Evolutionary conservation across 345 rosid species (phyloP).

Genomic region (Raphanus raphanistrum): DNA sequence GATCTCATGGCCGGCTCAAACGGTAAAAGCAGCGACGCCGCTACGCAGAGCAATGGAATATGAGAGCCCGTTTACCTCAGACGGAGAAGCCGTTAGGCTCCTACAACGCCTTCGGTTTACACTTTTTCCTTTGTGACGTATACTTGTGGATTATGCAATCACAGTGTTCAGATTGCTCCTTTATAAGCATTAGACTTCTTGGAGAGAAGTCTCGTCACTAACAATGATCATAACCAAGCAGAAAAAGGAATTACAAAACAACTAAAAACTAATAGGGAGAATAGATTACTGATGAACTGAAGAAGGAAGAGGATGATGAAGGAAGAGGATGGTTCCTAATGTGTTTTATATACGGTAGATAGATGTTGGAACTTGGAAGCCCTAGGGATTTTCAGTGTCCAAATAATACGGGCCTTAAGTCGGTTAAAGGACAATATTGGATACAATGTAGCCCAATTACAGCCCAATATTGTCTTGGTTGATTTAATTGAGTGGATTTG

Average conservation of each 20-base stretch:
- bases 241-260: background rate
- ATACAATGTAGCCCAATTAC: background rate
- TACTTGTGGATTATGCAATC: conserved; percentile 37
- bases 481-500: background rate
- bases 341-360: background rate
- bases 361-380: background rate
- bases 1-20: conserved; percentile 43
- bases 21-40: conserved; percentile 45
- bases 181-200: conserved; percentile 17
- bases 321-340: background rate
- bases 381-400: background rate
- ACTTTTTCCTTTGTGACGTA: conserved; percentile 24
- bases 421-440: background rate
- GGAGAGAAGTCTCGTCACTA: conserved; percentile 36
- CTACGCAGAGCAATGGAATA: conserved; percentile 45
- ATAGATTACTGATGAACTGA: background rate
- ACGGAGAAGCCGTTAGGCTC: conserved; percentile 39
- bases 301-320: background rate
- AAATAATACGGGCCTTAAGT: background rate
- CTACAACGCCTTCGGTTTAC: conserved; percentile 11
- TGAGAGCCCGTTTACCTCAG: conserved; percentile 13
- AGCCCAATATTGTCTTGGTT: background rate
- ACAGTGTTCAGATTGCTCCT: conserved; percentile 32
- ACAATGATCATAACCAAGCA: background rate
- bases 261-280: background rate